These are phyloP conservation scores for Pichia deserticola DNA, from an alignment of 805 yeast species.

Conservation along the genomic window DNA sequence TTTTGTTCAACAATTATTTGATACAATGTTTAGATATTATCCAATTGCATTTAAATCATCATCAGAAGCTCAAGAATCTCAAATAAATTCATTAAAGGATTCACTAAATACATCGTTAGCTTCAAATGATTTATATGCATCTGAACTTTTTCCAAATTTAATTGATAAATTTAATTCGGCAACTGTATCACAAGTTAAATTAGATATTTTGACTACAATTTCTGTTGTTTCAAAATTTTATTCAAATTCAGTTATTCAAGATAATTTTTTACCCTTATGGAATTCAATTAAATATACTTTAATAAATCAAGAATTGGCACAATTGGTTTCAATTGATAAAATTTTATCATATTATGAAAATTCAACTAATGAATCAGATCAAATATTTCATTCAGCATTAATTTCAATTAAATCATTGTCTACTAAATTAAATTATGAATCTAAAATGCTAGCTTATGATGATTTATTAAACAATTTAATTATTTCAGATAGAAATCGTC, in stretches of 20 bases:
- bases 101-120: constrained; percentile 57
- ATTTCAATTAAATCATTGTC: constrained; percentile 39
- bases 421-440: constrained; percentile 15
- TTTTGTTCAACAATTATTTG: constrained; percentile 67
- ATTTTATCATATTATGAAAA: constrained; percentile 25
- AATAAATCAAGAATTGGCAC: constrained; percentile 58
- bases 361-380: constrained; percentile 28
- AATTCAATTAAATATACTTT: constrained; percentile 83
- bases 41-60: constrained; percentile 96
- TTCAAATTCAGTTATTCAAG: constrained; percentile 39
- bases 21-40: constrained; percentile 86
- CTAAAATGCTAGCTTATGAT: constrained; percentile 25
- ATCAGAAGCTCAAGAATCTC: constrained; percentile 79
- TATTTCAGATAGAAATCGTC: constrained; percentile 38
- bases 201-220: constrained; percentile 65
- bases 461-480: constrained; percentile 37
- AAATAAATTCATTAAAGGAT: constrained; percentile 62
- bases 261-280: constrained; percentile 74
- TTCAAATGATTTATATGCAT: constrained; percentile 54
- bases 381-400: constrained; percentile 35
- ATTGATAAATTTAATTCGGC: constrained; percentile 68
- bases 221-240: constrained; percentile 48
- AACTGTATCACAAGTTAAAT: constrained; percentile 62
- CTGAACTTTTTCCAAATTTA: constrained; percentile 68
- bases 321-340: constrained; percentile 22